Base-by-base conservation (phyloP, 2,329 filamentous ascomycete genomes). In the Coniochaeta ligniaria region DNA sequence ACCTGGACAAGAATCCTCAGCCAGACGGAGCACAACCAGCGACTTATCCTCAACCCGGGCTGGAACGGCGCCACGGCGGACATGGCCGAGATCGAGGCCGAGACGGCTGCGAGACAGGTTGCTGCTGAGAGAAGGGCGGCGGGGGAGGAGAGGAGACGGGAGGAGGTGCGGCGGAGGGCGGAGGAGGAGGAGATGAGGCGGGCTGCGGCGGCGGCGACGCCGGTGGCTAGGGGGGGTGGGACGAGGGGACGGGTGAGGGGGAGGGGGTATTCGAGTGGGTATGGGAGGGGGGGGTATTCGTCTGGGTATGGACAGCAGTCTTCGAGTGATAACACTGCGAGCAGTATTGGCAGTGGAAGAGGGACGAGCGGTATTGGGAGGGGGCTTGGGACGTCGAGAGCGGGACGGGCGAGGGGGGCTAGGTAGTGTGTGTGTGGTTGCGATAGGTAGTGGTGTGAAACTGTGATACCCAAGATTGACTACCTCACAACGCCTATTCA, bases 1-100 rank as follows among this genome's bases (percentile, higher is more conserved):
- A 96, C 93, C 17, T 99, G 94, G 94, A 96, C 92, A 9, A 88
- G 92, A 59, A 97, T 99, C 66, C 84, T 99, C 14, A 95, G 92
- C 7, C 95, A 99, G 74, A 97, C 95, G 5, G 95, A 99, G 75
- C 95, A 99, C 75, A 98, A 96, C 71, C 93, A 98, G 73, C 87
- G 95, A 26, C 80, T 99, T 58, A 88, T 99, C 52, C 81, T 98
- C 54, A 90, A 96, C 70, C 90, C 92, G 1, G 81, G 86, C 61
- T 99, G 94, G 92, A 89, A 94, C 70, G 95, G 95, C 60, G 90
- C 93, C 31, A 90, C 86, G 5, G 87, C 93, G 69, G 95, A 99
- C 75, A 75, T 96, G 43, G 81, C 85, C n/a, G 92, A 96, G 63
- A 84, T 92, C 60, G 94, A 98, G 74, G 88, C 87, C 59, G 94